Percentiles rank a stretch among this genome's conserved stretches.
These are phyloP conservation scores for Micromonas pusilla DNA, from an alignment of 139 green algal species.

Conservation along the genomic window DNA sequence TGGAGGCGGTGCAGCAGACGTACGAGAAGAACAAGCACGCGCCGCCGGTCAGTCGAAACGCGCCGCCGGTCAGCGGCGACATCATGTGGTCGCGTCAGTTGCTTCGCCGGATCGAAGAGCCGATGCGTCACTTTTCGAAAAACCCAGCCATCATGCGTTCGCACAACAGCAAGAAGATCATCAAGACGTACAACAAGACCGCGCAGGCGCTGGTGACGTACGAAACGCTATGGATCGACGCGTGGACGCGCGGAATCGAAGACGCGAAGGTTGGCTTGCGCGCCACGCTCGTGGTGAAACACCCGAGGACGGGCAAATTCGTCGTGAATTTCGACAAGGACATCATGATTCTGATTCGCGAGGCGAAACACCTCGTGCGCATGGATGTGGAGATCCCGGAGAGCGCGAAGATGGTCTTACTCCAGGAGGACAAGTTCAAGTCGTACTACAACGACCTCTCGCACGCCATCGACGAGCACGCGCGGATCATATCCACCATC, in stretches of 20 bases:
- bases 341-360: slow-evolving; percentile 62
- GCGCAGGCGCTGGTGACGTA: slow-evolving; percentile 83
- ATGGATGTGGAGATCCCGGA: slow-evolving; percentile 80
- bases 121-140: slow-evolving; percentile 60
- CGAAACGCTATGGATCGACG: slow-evolving; percentile 76
- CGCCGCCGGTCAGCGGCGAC: slow-evolving; percentile 70
- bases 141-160: slow-evolving; percentile 65
- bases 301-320: slow-evolving; percentile 56
- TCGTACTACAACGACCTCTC: slow-evolving; percentile 61
- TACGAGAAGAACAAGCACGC: slow-evolving; percentile 50
- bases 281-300: slow-evolving; percentile 70
- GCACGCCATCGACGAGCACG: slow-evolving; percentile 64
- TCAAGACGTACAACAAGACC: slow-evolving; percentile 82
- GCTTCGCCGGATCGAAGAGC: slow-evolving; percentile 68
- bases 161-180: slow-evolving; percentile 44
- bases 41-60: slow-evolving; percentile 69
- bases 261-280: slow-evolving; percentile 62
- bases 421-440: slow-evolving; percentile 74
- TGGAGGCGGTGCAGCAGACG: slow-evolving; percentile 53
- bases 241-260: slow-evolving; percentile 52
- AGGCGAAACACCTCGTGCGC: slow-evolving; percentile 80
- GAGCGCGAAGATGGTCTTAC: slow-evolving; percentile 66
- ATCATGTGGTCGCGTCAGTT: slow-evolving; percentile 79
- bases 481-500: slow-evolving; percentile 35
- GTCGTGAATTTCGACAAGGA: slow-evolving; percentile 70